These are phyloP conservation scores for Jackrogersella minutella DNA, from an alignment of 495 filamentous ascomycete genomes.

Conservation along the genomic window DNA sequence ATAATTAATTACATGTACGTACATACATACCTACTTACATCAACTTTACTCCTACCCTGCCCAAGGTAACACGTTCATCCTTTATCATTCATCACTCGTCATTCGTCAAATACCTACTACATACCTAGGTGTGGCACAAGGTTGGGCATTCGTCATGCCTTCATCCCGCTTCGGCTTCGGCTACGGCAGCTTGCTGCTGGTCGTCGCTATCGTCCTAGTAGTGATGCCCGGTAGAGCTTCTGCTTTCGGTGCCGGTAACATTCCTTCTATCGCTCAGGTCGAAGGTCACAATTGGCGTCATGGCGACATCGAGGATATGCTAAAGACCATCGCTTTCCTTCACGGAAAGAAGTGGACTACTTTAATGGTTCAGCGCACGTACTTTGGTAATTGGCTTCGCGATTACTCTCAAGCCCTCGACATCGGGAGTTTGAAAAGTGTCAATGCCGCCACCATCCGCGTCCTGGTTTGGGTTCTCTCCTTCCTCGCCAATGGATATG, in stretches of 20 bases:
- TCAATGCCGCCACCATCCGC: constrained; percentile 89
- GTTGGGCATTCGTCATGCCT: constrained; percentile 46
- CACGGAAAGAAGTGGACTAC: constrained; percentile 94
- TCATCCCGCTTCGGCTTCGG: constrained; percentile 48
- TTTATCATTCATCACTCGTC: neutral
- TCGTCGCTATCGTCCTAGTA: constrained; percentile 61
- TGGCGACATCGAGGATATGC: constrained; percentile 91
- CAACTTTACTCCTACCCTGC: too few relatives aligned
- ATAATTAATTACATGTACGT: too few relatives aligned
- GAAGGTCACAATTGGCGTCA: constrained; percentile 97
- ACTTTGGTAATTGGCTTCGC: constrained; percentile 86
- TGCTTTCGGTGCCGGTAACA: constrained; percentile 96
- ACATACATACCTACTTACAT: too few relatives aligned
- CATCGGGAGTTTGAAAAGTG: constrained; percentile 86
- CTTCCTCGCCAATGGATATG: constrained; percentile 94
- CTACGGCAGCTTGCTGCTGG: constrained; percentile 56
- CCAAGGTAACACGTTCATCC: neutral
- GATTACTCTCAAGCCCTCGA: constrained; percentile 91
- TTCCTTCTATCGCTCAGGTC: constrained; percentile 90
- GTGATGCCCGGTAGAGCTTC: constrained; percentile 68
- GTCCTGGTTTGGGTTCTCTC: constrained; percentile 90
- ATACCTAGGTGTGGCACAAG: neutral
- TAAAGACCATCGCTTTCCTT: constrained; percentile 87
- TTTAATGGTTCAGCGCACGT: constrained; percentile 86
- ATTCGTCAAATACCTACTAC: neutral